These are phyloP conservation scores for Francoa sonchifolia DNA, from an alignment of 441 rosid genomes.

Conservation along the genomic window DNA sequence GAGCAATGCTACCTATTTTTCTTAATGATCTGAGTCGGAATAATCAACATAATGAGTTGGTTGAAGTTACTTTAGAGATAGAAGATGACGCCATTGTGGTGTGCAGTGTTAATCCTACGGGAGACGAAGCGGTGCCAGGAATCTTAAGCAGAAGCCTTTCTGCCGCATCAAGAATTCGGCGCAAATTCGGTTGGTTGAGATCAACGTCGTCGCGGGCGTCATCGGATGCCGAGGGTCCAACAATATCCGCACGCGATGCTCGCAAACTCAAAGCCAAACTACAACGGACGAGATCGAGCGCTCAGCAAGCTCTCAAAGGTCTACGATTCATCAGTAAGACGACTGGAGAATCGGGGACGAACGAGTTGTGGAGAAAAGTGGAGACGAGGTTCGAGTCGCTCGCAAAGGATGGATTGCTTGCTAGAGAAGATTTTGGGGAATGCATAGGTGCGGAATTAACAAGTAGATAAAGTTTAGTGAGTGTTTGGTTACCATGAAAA, in stretches of 20 bases:
- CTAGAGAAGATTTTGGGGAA: slow-evolving; percentile 79
- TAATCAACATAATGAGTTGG: slow-evolving; percentile 28
- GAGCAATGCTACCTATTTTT: slow-evolving; percentile 80
- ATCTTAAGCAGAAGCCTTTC: slow-evolving; percentile 38
- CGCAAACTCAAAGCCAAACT: slow-evolving; percentile 46
- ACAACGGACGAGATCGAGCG: slow-evolving; percentile 55
- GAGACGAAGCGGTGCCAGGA: slow-evolving; percentile 4
- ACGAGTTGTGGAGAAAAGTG: slow-evolving; percentile 61
- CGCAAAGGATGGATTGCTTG: slow-evolving; percentile 54
- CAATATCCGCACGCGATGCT: slow-evolving; percentile 35
- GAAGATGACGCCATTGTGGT: slow-evolving; percentile 50
- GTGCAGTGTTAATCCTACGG: slow-evolving; percentile 50
- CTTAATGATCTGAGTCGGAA: slow-evolving; percentile 46
- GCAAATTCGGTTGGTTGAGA: slow-evolving; percentile 44
- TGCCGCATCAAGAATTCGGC: slow-evolving; percentile 44
- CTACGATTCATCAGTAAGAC: slow-evolving; percentile 62
- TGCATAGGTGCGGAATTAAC: slow-evolving; percentile 72
- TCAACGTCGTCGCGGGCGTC: slow-evolving; percentile 40
- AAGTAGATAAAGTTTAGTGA: background rate
- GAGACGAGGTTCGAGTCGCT: slow-evolving; percentile 49
- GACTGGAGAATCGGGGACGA: slow-evolving; percentile 29
- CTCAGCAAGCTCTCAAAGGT: slow-evolving; percentile 70
- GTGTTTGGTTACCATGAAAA: slow-evolving; percentile 9
- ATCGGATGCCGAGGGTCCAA: slow-evolving; percentile 24
- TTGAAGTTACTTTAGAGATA: slow-evolving; percentile 69